Percentiles rank a stretch among this genome's conserved stretches.
These are phyloP conservation scores for Esteya vermicola DNA, from an alignment of 2,329 filamentous ascomycete species.

Conservation along the genomic window DNA sequence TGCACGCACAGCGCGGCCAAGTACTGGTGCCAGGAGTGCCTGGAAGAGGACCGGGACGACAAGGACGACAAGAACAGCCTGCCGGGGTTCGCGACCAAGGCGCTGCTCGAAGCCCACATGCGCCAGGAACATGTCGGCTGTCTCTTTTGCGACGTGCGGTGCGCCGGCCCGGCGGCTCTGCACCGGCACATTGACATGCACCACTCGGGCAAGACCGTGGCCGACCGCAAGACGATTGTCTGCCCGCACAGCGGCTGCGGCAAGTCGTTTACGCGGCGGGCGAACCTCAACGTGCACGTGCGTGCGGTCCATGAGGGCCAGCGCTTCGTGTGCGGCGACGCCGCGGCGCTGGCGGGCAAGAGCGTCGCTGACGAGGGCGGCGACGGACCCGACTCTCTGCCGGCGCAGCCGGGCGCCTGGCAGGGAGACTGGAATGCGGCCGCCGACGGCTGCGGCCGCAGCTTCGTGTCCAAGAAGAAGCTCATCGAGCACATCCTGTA, in stretches of 20 bases:
- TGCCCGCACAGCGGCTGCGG: constrained; percentile 57
- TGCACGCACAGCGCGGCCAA: constrained; percentile 54
- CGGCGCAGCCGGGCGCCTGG: constrained; percentile 24
- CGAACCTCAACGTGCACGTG: constrained; percentile 72
- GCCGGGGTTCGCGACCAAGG: constrained; percentile 50
- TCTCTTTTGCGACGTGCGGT: constrained; percentile 56
- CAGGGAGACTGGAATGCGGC: constrained; percentile 45
- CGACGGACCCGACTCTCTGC: too few species aligned
- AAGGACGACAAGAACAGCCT: constrained; percentile 17
- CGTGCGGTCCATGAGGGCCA: constrained; percentile 62
- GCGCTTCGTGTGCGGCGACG: constrained; percentile 65
- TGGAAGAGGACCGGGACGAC: constrained; percentile 17
- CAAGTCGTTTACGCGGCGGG: constrained; percentile 66
- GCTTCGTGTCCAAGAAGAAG: constrained; percentile 62
- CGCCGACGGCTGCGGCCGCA: constrained; percentile 55
- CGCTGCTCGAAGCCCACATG: constrained; percentile 60
- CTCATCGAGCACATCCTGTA: constrained; percentile 77
- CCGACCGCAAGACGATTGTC: constrained; percentile 48
- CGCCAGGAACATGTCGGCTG: constrained; percentile 62
- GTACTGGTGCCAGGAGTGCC: constrained; percentile 68
- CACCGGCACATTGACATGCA: constrained; percentile 65
- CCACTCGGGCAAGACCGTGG: constrained; percentile 49
- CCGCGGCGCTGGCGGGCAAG: constrained; percentile 23
- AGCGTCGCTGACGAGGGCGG: background rate
- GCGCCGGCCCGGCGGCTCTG: constrained; percentile 50